These are phyloP conservation scores for Plasmodium sp. DNA, from an alignment of 169 alveolate genomes.

Conservation along the genomic window DNA sequence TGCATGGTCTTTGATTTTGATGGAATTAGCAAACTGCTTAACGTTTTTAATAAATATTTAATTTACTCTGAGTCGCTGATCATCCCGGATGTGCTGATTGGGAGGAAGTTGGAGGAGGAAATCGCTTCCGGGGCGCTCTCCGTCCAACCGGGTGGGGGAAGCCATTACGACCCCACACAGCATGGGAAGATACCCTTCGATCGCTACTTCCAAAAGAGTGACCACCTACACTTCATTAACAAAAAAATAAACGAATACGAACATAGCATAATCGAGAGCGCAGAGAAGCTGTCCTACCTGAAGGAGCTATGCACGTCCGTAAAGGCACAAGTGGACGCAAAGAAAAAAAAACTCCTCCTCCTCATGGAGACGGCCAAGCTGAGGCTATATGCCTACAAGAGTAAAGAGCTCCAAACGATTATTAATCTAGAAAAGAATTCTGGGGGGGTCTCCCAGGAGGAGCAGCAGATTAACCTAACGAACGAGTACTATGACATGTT, in stretches of 20 bases:
- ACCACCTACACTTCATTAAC: slow-evolving; percentile 11
- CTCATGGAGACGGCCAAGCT: slow-evolving; percentile 63
- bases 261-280: slow-evolving; percentile 60
- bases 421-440: slow-evolving; percentile 11
- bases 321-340: slow-evolving; percentile 23
- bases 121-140: neutral
- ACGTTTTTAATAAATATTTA: slow-evolving; percentile 61
- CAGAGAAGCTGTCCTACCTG: slow-evolving; percentile 30
- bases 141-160: neutral
- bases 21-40: slow-evolving; percentile 61
- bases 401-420: slow-evolving; percentile 40
- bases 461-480: neutral
- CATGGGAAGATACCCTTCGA: neutral
- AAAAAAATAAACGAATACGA: slow-evolving; percentile 64
- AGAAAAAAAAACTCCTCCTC: slow-evolving; percentile 41
- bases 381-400: slow-evolving; percentile 22
- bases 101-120: neutral
- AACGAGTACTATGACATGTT: slow-evolving; percentile 39
- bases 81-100: slow-evolving; percentile 40
- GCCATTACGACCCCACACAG: neutral
- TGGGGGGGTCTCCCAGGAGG: neutral
- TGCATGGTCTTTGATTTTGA: slow-evolving; percentile 67
- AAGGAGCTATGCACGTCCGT: slow-evolving; percentile 49
- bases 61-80: slow-evolving; percentile 66
- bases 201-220: slow-evolving; percentile 45